A percentile compares a stretch with the other conserved stretches of the same genome.
phyloP scores from a whole-genome alignment of 106 monocot species.

The Apostasia shenzhenica region DNA sequence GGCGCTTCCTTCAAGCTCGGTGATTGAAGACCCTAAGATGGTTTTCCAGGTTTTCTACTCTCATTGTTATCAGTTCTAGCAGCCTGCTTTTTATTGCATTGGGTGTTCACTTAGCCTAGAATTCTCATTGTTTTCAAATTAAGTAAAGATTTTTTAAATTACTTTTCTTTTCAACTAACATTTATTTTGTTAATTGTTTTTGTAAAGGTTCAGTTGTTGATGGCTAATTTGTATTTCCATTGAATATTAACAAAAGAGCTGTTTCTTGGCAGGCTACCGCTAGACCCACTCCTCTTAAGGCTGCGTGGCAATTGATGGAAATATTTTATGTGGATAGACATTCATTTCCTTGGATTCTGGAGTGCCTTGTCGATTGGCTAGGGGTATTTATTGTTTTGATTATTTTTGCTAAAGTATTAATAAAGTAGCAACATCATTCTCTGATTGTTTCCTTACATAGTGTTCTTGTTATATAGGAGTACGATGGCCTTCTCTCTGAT shows the following conservation, averaged over 20 bases:
- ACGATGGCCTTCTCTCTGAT: constrained; percentile 61
- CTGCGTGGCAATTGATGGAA: constrained; percentile 83
- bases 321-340: constrained; percentile 89
- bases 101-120: neutral
- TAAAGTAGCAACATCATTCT: neutral
- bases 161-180: no score
- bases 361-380: constrained; percentile 89
- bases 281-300: constrained; percentile 59
- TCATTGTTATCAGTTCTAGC: neutral
- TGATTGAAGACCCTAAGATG: constrained; percentile 58
- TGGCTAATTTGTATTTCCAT: neutral
- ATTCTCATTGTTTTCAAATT: neutral
- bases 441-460: neutral
- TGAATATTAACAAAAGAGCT: neutral
- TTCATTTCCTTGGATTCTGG: constrained; percentile 73
- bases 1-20: constrained; percentile 9
- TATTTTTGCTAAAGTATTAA: neutral
- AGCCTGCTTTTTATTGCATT: neutral
- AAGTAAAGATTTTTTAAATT: no score
- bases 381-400: constrained; percentile 50
- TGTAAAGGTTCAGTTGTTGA: neutral
- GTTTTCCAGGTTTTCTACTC: constrained; percentile 44
- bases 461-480: constrained; percentile 39
- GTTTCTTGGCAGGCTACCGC: constrained; percentile 28
- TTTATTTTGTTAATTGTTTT: no score